Percentiles rank a stretch among this genome's conserved stretches.
phyloP scores from a whole-genome alignment of 2,329 filamentous ascomycete species.

The Helotiales sp. region DNA sequence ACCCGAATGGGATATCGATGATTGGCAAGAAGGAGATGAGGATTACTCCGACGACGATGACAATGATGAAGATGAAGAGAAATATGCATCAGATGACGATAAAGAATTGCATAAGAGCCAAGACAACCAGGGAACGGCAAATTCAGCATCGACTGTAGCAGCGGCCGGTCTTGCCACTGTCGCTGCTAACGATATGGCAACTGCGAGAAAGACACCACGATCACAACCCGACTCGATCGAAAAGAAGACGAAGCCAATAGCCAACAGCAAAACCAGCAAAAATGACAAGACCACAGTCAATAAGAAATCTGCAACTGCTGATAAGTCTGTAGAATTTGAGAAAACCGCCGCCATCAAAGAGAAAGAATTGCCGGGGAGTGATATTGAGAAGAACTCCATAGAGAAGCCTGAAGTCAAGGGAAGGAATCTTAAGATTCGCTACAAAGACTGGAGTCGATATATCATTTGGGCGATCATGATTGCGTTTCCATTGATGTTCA shows the following conservation, averaged over 20 bases:
- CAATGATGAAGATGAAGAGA: neutral
- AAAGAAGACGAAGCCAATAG: neutral
- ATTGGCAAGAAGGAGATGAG: neutral
- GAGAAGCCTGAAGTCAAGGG: neutral
- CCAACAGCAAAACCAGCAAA: neutral
- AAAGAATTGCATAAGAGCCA: neutral
- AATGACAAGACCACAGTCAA: no score
- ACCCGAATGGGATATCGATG: neutral
- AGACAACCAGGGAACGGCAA: neutral
- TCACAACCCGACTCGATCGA: neutral
- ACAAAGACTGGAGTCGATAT: constrained; percentile 6
- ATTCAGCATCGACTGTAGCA: neutral
- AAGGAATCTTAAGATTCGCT: neutral
- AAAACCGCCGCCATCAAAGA: neutral
- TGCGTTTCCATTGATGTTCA: constrained; percentile 4
- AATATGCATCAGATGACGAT: neutral
- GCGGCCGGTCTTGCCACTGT: neutral
- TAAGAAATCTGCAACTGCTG: no score
- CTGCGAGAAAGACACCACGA: neutral
- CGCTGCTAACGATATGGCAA: neutral
- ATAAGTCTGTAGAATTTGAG: no score
- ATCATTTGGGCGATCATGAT: constrained; percentile 8
- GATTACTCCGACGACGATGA: neutral
- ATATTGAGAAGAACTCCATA: neutral
- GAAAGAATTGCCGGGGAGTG: neutral